phyloP scores from a whole-genome alignment of 2,329 filamentous ascomycete species.

The Spiromastix sp. region DNA sequence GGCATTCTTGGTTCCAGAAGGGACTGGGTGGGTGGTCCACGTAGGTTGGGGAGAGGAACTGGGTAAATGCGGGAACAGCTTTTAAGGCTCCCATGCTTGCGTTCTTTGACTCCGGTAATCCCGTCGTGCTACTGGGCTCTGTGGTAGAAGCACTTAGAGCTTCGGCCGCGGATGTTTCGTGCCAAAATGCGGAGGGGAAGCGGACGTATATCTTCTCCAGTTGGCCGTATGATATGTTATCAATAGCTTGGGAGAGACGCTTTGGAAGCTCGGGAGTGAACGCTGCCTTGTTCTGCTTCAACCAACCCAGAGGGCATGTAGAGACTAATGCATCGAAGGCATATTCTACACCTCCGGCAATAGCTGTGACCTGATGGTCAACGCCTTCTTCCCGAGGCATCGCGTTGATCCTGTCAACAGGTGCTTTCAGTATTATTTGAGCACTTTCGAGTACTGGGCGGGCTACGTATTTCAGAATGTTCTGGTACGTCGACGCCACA shows the following conservation, averaged over 20 bases:
- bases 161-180: constrained; percentile 19
- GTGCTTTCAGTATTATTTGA: constrained; percentile 38
- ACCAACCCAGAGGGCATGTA: constrained; percentile 44
- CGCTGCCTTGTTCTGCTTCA: constrained; percentile 37
- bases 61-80: constrained; percentile 52
- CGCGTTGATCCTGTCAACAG: constrained; percentile 31
- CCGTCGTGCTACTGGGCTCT: not conserved
- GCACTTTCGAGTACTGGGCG: constrained; percentile 37
- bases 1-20: constrained; percentile 63
- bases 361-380: constrained; percentile 30
- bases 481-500: constrained; percentile 50
- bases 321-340: constrained; percentile 43
- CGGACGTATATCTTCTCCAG: constrained; percentile 48
- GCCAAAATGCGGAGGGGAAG: constrained; percentile 71
- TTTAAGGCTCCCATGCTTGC: not conserved
- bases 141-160: not conserved
- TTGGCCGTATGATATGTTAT: constrained; percentile 37
- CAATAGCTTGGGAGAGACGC: constrained; percentile 35
- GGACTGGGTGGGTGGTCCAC: constrained; percentile 49
- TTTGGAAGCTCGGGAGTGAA: constrained; percentile 37
- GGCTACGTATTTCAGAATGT: constrained; percentile 45
- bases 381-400: constrained; percentile 10
- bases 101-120: not conserved
- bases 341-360: constrained; percentile 23
- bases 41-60: constrained; percentile 66